Evolutionary conservation across 495 filamentous ascomycete genomes (phyloP), one percentile per base, ranked within the genome.

Genomic region (Lophiotrema nucula): DNA sequence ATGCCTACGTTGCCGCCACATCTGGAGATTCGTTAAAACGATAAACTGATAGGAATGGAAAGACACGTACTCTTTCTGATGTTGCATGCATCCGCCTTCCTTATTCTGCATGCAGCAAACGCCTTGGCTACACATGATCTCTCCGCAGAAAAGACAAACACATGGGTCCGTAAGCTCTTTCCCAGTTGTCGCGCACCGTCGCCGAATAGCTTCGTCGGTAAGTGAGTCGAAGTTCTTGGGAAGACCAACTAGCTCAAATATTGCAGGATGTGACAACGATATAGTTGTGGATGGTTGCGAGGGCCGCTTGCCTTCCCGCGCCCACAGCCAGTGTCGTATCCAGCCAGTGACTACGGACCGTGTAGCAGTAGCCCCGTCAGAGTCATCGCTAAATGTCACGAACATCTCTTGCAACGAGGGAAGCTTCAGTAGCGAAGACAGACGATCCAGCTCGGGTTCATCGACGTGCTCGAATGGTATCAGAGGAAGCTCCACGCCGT

Each of bases 121-220:
- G 23, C 87, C 88, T 73, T 99, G 93, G 16, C 88, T 88, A 74
- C 93, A 99, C 71, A 96, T 92, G 27, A 99, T 87, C 8, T 92
- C 92, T 4, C 92, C 93, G 65, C 93, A 99, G 75, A 96, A 93
- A 13, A 99, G 80, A 67, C 93, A 99, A 39, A 99, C 81, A 56
- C 81, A 86, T 1, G 93, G 90, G 70, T 99, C 95, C 10, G 83
- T 84, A 23, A 97, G 72, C 55, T 96, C 91, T 70, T 92, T 93
- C 51, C 90, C 90, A 1, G 90, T 91, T 11, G 82, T 96, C 2
- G 90, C 91, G 65, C 93, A 99, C 49, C 82, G 85, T 35, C 88
- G 77, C 58, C 84, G 84, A 61, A 95, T 90, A 22, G 88, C 88
- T 70, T 96, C 92, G 60, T 95, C 90, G 47, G 93, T 93, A 28